These are phyloP conservation scores for Mycena citricolor DNA, from an alignment of 1,284 basidiomycete genomes.

Conservation along the genomic window DNA sequence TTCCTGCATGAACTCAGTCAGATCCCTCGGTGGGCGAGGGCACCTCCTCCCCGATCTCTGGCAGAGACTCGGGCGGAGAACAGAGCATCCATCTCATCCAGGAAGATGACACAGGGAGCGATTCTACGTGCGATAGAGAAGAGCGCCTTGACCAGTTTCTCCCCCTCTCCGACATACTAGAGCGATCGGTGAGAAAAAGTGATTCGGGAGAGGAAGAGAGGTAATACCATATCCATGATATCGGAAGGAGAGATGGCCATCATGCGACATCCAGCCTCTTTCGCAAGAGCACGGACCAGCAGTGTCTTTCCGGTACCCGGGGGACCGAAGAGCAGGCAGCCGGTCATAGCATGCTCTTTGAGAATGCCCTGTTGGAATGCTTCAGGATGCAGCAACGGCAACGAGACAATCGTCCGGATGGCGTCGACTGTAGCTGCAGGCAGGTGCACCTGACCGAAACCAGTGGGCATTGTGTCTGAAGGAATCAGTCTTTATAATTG, in stretches of 20 bases:
- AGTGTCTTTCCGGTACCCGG: conserved; percentile 92
- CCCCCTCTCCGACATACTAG: conserved; percentile 92
- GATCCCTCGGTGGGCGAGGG: conserved; percentile 81
- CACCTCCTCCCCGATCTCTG: conserved; percentile 76
- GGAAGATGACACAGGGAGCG: conserved; percentile 92
- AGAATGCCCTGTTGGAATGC: conserved; percentile 91
- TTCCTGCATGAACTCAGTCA: conserved; percentile 98
- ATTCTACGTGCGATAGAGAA: conserved; percentile 87
- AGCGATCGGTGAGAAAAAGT: conserved; percentile 20
- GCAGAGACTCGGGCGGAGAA: conserved; percentile 86
- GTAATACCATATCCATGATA: conserved; percentile 81
- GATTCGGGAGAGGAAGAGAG: not conserved
- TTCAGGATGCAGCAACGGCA: conserved; percentile 86
- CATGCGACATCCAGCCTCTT: conserved; percentile 90
- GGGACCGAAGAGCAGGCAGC: conserved; percentile 87
- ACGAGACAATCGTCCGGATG: conserved; percentile 85
- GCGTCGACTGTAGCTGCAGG: conserved; percentile 85
- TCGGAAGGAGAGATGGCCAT: conserved; percentile 81
- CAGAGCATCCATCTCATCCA: conserved; percentile 94
- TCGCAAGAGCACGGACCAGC: conserved; percentile 87
- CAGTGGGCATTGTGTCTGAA: conserved; percentile 72
- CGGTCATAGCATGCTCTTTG: conserved; percentile 86
- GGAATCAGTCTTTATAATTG: conserved; percentile 17
- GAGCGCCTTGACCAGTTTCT: conserved; percentile 89
- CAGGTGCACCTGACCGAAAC: conserved; percentile 86